These are phyloP conservation scores for Lodderomyces margitis DNA, from an alignment of 1,139 yeast species.

Conservation along the genomic window DNA sequence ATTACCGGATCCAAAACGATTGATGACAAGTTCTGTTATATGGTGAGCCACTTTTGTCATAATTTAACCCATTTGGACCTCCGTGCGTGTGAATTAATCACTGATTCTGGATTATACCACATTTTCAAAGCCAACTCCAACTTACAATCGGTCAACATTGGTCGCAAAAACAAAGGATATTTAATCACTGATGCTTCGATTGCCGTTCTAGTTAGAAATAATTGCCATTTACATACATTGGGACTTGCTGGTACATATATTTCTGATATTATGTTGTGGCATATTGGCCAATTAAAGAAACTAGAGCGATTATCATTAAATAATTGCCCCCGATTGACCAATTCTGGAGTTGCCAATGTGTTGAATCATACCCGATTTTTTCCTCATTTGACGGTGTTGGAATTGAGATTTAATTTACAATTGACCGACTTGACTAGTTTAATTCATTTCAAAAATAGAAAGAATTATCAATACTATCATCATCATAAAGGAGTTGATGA, in stretches of 20 bases:
- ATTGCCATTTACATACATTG: constrained; percentile 59
- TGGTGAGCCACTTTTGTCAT: constrained; percentile 56
- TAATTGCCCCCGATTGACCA: constrained; percentile 65
- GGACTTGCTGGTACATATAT: constrained; percentile 89
- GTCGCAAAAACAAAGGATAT: constrained; percentile 71
- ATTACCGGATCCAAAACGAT: constrained; percentile 74
- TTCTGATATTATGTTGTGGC: constrained; percentile 79
- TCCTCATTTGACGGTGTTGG: constrained; percentile 68
- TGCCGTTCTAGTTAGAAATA: constrained; percentile 52
- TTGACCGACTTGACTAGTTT: constrained; percentile 63
- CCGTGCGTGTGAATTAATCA: constrained; percentile 78
- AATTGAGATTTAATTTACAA: constrained; percentile 61
- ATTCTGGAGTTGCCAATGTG: constrained; percentile 64
- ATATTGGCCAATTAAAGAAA: constrained; percentile 59
- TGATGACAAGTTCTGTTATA: constrained; percentile 56
- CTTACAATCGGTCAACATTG: constrained; percentile 65
- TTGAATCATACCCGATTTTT: constrained; percentile 40
- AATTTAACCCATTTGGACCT: constrained; percentile 66
- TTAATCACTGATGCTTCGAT: constrained; percentile 71
- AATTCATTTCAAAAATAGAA: constrained; percentile 65
- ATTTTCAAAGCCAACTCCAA: constrained; percentile 60
- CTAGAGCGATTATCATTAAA: constrained; percentile 75
- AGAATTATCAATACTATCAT: constrained; percentile 40
- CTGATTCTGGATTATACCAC: constrained; percentile 71
- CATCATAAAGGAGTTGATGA: constrained; percentile 22